phyloP scores from a whole-genome alignment of 495 filamentous ascomycete species.

The Niebla homalea region DNA sequence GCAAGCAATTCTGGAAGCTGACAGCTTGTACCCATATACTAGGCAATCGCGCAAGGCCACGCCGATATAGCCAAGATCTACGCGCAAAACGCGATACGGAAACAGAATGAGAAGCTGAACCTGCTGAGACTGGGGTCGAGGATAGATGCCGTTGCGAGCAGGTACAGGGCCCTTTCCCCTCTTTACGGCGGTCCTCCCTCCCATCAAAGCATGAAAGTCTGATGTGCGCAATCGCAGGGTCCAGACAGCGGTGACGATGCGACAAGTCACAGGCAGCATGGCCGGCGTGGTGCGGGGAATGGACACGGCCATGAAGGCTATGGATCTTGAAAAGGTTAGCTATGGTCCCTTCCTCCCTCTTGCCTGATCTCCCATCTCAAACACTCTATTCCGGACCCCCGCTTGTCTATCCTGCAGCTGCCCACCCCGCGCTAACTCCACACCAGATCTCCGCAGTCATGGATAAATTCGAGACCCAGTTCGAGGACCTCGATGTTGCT shows the following conservation, averaged over 20 bases:
- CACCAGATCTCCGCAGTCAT: constrained; percentile 45
- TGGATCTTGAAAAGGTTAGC: constrained; percentile 18
- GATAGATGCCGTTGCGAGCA: constrained; percentile 48
- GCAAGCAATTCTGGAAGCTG: neutral
- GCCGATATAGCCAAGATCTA: constrained; percentile 71
- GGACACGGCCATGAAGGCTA: constrained; percentile 47
- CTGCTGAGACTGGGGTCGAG: constrained; percentile 44
- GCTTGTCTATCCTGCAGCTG: neutral
- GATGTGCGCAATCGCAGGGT: constrained; percentile 23
- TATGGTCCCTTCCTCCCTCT: neutral
- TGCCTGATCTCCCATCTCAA: neutral
- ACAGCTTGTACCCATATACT: neutral
- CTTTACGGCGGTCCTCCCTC: neutral
- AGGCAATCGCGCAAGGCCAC: constrained; percentile 51
- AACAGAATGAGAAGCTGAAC: constrained; percentile 56
- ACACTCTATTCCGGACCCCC: neutral
- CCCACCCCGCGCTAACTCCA: neutral
- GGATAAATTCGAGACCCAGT: constrained; percentile 71
- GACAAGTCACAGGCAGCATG: constrained; percentile 51
- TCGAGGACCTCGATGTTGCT: constrained; percentile 72
- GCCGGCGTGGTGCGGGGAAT: constrained; percentile 50
- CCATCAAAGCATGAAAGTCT: neutral
- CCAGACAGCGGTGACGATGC: constrained; percentile 55
- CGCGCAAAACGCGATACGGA: constrained; percentile 71
- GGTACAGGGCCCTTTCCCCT: neutral